Evolutionary conservation across 306 rosid species (phyloP).

Genomic region (Corylus heterophylla): DNA sequence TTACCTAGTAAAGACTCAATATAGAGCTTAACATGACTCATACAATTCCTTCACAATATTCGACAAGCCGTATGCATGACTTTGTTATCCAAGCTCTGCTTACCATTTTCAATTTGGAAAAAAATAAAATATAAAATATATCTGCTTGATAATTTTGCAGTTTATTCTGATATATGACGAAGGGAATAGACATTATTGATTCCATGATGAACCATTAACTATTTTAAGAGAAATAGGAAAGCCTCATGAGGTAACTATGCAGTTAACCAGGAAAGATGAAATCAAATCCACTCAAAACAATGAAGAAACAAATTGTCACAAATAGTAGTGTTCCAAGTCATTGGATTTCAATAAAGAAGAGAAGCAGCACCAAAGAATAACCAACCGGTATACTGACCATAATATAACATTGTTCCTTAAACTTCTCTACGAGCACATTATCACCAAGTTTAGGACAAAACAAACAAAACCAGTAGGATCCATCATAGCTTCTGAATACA

Average conservation of each 20-base stretch:
- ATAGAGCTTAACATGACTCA: no score
- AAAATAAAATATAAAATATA: not conserved
- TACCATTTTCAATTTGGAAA: not conserved
- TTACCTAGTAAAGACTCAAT: no score
- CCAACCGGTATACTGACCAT: slow-evolving; percentile 25
- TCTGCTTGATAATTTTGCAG: not conserved
- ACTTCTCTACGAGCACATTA: slow-evolving; percentile 22
- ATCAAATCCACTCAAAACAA: slow-evolving; percentile 18
- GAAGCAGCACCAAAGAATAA: slow-evolving; percentile 11
- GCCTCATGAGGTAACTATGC: not conserved
- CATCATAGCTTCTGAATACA: slow-evolving; percentile 47
- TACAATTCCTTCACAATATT: no score
- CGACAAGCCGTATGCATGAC: not conserved
- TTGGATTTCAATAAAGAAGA: slow-evolving; percentile 10
- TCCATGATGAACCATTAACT: not conserved
- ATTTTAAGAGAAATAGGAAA: no score
- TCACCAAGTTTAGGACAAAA: slow-evolving; percentile 24
- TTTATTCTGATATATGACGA: not conserved
- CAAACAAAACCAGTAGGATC: slow-evolving; percentile 49
- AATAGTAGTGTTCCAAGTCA: slow-evolving; percentile 1
- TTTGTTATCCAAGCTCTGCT: not conserved
- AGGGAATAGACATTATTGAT: not conserved
- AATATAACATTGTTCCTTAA: slow-evolving; percentile 25
- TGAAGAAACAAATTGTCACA: slow-evolving; percentile 9
- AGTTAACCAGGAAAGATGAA: slow-evolving; percentile 7